Percentiles rank a stretch among this genome's conserved stretches.
Evolutionary conservation across 208 protist species (phyloP).

Genomic region (Herpetomonas tarakana): DNA sequence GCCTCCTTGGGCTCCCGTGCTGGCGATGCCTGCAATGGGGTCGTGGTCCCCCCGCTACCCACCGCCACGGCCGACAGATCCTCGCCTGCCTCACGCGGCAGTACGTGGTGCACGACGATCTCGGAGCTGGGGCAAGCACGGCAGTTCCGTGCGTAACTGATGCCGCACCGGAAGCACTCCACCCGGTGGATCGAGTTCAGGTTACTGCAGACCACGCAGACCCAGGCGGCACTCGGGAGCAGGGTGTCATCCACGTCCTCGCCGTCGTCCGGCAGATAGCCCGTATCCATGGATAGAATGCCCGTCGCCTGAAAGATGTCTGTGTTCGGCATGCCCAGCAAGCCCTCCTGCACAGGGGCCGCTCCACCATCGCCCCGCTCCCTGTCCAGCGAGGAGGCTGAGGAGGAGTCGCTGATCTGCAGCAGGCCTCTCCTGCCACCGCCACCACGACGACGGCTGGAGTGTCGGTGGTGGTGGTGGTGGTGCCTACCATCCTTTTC

Average conservation of each 20-base stretch:
- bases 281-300: too few species aligned
- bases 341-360: too few species aligned
- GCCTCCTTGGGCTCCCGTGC: constrained; percentile 9
- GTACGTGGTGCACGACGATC: constrained; percentile 35
- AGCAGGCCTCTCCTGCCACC: too few species aligned
- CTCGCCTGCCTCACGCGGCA: not conserved
- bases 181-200: constrained; percentile 63
- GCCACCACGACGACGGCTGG: too few species aligned
- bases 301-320: too few species aligned
- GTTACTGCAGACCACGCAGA: constrained; percentile 86
- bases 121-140: constrained; percentile 39
- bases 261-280: not conserved
- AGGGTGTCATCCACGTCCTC: constrained; percentile 6
- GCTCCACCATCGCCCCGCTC: too few species aligned
- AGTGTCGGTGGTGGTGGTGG: too few species aligned
- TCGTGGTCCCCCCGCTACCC: not conserved
- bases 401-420: too few species aligned
- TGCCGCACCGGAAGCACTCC: constrained; percentile 68
- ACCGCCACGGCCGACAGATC: constrained; percentile 18
- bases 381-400: too few species aligned
- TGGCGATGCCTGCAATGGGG: too few species aligned
- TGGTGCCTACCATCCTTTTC: too few species aligned
- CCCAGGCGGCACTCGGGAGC: constrained; percentile 53
- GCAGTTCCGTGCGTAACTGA: constrained; percentile 30
- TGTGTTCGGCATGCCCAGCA: too few species aligned